Evolutionary conservation across 139 green algal species (phyloP).

Genomic region (Chara braunii): DNA sequence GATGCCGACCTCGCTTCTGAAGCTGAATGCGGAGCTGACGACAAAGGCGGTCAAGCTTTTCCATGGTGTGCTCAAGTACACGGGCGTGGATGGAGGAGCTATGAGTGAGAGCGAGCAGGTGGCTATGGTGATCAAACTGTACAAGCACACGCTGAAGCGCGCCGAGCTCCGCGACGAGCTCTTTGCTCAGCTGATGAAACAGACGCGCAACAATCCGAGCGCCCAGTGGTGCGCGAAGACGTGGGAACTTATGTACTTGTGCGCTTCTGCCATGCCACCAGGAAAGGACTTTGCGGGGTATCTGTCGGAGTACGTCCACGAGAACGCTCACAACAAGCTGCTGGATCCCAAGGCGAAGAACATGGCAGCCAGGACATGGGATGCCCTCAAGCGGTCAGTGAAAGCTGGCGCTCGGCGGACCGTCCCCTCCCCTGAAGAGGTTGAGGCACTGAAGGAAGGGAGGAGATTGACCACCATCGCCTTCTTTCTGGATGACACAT

Average conservation of each 20-base stretch:
- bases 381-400: slow-evolving; percentile 73
- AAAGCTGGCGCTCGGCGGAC: slow-evolving; percentile 76
- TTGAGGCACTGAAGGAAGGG: slow-evolving; percentile 67
- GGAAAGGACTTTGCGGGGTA: slow-evolving; percentile 69
- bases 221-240: slow-evolving; percentile 35
- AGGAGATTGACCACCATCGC: slow-evolving; percentile 66
- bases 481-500: slow-evolving; percentile 94
- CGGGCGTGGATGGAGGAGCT: slow-evolving; percentile 43
- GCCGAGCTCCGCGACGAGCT: slow-evolving; percentile 89
- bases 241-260: slow-evolving; percentile 86
- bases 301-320: slow-evolving; percentile 78
- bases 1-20: slow-evolving; percentile 80
- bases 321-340: slow-evolving; percentile 28
- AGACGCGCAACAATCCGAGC: slow-evolving; percentile 74
- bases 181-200: slow-evolving; percentile 79
- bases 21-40: slow-evolving; percentile 65
- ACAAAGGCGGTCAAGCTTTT: slow-evolving; percentile 86
- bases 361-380: slow-evolving; percentile 60
- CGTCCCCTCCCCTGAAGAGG: slow-evolving; percentile 77
- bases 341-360: slow-evolving; percentile 27
- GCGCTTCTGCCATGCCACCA: slow-evolving; percentile 74
- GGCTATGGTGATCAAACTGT: slow-evolving; percentile 57
- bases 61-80: slow-evolving; percentile 68
- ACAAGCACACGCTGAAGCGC: slow-evolving; percentile 78
- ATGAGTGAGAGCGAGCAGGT: slow-evolving; percentile 10